A percentile compares a stretch with the other conserved stretches of the same genome.
These are phyloP conservation scores for Leishmania martiniquensis DNA, from an alignment of 208 protist genomes.

Conservation along the genomic window DNA sequence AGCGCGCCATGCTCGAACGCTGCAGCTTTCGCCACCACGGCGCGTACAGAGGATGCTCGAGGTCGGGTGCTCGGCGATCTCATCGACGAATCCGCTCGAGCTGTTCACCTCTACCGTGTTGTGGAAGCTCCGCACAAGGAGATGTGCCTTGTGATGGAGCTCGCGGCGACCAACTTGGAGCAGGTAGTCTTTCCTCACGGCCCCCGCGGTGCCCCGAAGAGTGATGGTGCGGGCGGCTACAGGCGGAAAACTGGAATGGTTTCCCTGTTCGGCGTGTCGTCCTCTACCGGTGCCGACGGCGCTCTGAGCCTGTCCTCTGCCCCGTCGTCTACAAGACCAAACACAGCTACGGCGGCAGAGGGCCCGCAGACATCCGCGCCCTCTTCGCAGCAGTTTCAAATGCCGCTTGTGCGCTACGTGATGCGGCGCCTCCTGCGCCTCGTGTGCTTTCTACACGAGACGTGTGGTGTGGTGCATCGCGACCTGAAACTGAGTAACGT, in stretches of 20 bases:
- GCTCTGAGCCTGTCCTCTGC: not conserved
- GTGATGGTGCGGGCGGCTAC: slow-evolving; percentile 1
- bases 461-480: slow-evolving; percentile 81
- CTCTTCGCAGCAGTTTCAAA: slow-evolving; percentile 25
- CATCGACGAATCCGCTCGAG: slow-evolving; percentile 38
- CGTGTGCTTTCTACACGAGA: slow-evolving; percentile 69
- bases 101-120: slow-evolving; percentile 55
- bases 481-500: slow-evolving; percentile 93
- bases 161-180: slow-evolving; percentile 66
- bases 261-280: slow-evolving; percentile 9
- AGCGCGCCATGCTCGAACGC: not conserved
- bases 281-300: not conserved
- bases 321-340: not conserved
- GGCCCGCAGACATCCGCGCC: slow-evolving; percentile 15
- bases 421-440: slow-evolving; percentile 73
- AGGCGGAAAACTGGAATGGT: slow-evolving; percentile 19
- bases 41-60: not conserved
- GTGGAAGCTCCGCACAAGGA: slow-evolving; percentile 83
- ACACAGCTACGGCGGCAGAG: not conserved
- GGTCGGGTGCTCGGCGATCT: not conserved
- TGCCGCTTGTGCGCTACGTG: slow-evolving; percentile 71
- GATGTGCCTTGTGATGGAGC: slow-evolving; percentile 83
- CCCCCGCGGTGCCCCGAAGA: not conserved
- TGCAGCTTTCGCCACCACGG: not conserved
- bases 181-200: slow-evolving; percentile 34